Conservation (phyloP, 1,284 basidiomycete species). For the Ganoderma sinense region DNA sequence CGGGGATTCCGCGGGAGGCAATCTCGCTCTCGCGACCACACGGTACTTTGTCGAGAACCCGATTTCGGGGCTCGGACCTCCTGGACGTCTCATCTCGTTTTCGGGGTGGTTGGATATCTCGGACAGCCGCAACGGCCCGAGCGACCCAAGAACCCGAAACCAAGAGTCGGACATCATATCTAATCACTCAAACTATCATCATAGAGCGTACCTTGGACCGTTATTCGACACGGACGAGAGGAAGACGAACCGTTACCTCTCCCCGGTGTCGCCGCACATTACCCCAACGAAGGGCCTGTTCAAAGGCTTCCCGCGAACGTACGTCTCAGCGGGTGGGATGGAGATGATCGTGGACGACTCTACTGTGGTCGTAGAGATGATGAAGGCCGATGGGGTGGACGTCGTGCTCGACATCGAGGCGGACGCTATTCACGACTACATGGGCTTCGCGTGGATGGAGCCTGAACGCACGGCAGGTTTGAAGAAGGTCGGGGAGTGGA, state of each 20-base stretch:
- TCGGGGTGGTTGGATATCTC: constrained; percentile 50
- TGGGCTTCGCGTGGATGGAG: constrained; percentile 59
- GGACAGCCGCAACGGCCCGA: constrained; percentile 27
- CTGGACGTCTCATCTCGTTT: constrained; percentile 47
- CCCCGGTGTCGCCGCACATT: constrained; percentile 43
- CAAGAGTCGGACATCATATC: constrained; percentile 23
- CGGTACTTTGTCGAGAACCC: constrained; percentile 47
- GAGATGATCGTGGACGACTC: constrained; percentile 43
- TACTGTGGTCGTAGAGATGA: constrained; percentile 35
- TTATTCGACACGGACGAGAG: constrained; percentile 31
- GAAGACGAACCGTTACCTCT: constrained; percentile 32
- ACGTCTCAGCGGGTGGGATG: constrained; percentile 42
- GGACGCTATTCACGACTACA: constrained; percentile 59
- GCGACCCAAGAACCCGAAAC: constrained; percentile 31
- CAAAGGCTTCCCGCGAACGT: constrained; percentile 43
- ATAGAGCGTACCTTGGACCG: constrained; percentile 32
- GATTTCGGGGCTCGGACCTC: constrained; percentile 33
- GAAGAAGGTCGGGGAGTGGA: constrained; percentile 35
- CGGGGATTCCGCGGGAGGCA: constrained; percentile 80
- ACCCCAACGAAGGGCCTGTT: constrained; percentile 39
- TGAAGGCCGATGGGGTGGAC: constrained; percentile 39
- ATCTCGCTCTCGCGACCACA: constrained; percentile 66
- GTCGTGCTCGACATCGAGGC: constrained; percentile 37
- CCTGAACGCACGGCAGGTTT: constrained; percentile 51
- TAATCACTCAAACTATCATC: constrained; percentile 22